These are phyloP conservation scores for Onygenales sp. DNA, from an alignment of 2,329 filamentous ascomycete species.

Conservation along the genomic window DNA sequence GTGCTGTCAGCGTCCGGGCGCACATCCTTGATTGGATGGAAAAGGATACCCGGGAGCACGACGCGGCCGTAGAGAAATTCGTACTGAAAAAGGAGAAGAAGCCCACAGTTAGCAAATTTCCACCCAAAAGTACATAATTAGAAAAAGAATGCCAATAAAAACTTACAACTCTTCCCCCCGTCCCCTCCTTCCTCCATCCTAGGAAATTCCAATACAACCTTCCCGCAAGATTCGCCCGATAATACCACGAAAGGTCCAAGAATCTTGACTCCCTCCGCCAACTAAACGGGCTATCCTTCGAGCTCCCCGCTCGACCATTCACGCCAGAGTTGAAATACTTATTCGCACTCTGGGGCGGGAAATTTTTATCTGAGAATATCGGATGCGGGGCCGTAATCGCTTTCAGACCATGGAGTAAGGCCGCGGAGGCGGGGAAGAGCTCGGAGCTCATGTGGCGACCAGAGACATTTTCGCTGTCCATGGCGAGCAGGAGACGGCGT, in stretches of 20 bases:
- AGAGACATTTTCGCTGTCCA: conserved; percentile 66
- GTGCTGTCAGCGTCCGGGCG: conserved; percentile 12
- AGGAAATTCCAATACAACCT: conserved; percentile 23
- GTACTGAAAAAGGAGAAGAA: conserved; percentile 1
- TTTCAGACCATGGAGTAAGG: conserved; percentile 69
- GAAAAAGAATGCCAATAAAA: neutral
- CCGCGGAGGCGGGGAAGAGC: conserved; percentile 66
- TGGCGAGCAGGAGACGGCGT: conserved; percentile 60
- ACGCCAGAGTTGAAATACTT: conserved; percentile 24
- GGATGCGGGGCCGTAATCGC: conserved; percentile 70
- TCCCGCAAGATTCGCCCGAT: conserved; percentile 22
- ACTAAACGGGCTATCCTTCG: conserved; percentile 24
- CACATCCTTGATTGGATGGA: conserved; percentile 23
- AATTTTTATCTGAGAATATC: conserved; percentile 68
- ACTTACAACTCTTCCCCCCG: conserved; percentile 9
- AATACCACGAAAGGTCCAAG: conserved; percentile 26
- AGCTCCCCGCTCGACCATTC: conserved; percentile 21
- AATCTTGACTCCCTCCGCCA: conserved; percentile 24
- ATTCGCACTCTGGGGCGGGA: conserved; percentile 33
- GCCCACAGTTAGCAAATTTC: neutral
- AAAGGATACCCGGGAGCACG: conserved; percentile 21
- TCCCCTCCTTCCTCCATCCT: conserved; percentile 21
- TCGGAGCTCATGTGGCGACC: conserved; percentile 71
- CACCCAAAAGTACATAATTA: neutral
- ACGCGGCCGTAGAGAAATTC: conserved; percentile 15